These are phyloP conservation scores for Phaeosphaeria sp. DNA, from an alignment of 2,329 filamentous ascomycete species.

Conservation along the genomic window DNA sequence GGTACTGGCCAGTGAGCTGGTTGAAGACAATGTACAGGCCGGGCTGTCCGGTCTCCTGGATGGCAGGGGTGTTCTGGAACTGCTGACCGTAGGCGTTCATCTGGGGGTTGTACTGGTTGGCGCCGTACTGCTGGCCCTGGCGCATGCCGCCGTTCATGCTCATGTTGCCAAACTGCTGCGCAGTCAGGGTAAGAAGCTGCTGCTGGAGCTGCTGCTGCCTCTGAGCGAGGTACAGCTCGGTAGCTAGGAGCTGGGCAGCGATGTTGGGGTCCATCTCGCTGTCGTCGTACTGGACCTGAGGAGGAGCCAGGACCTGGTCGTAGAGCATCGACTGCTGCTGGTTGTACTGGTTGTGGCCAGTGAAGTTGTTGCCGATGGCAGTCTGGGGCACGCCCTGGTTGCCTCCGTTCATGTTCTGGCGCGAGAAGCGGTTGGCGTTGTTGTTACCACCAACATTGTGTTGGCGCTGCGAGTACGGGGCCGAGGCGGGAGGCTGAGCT, in stretches of 20 bases:
- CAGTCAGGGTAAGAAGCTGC: constrained; percentile 82
- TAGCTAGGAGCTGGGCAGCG: constrained; percentile 88
- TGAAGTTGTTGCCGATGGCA: constrained; percentile 62
- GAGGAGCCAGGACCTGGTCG: constrained; percentile 88
- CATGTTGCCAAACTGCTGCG: constrained; percentile 61
- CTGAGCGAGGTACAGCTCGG: constrained; percentile 89
- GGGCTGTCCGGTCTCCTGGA: constrained; percentile 71
- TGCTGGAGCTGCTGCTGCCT: constrained; percentile 96
- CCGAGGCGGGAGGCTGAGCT: constrained; percentile 66
- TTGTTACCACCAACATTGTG: constrained; percentile 54
- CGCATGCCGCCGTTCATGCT: constrained; percentile 62
- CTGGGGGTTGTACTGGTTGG: constrained; percentile 61
- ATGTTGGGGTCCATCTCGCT: constrained; percentile 84
- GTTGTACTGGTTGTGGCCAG: constrained; percentile 54
- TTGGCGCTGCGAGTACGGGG: constrained; percentile 65
- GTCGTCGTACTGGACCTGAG: constrained; percentile 73
- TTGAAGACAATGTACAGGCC: constrained; percentile 86
- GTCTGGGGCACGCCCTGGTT: constrained; percentile 63
- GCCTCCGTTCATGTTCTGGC: constrained; percentile 46
- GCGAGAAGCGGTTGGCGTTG: constrained; percentile 57
- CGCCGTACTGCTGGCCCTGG: constrained; percentile 58
- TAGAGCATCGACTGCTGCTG: constrained; percentile 60
- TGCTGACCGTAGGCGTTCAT: constrained; percentile 70
- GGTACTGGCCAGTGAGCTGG: constrained; percentile 82
- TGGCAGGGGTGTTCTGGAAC: constrained; percentile 70